Conservation (phyloP, 208 protist species). For the Paratrypanosoma confusum region DNA sequence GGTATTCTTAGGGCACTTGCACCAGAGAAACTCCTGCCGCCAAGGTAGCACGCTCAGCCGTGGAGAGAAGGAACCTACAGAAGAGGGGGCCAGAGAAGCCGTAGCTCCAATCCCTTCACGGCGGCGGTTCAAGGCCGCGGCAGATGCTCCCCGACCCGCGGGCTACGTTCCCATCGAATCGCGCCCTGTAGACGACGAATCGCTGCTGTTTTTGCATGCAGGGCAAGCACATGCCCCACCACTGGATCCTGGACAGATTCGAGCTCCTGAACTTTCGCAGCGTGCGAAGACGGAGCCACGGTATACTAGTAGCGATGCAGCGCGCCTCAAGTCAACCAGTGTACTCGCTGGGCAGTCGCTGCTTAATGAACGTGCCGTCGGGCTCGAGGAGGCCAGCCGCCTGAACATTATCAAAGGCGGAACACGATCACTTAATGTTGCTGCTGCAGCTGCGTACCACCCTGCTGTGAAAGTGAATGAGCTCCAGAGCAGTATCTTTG, state of each 20-base stretch:
- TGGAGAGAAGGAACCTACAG: too few relatives aligned
- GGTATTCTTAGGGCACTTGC: too few relatives aligned
- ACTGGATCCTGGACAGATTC: constrained; percentile 18
- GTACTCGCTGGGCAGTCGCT: constrained; percentile 53
- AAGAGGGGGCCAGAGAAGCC: too few relatives aligned
- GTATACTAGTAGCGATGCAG: constrained; percentile 51
- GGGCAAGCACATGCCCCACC: constrained; percentile 1
- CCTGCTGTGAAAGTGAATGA: too few relatives aligned
- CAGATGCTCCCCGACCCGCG: constrained; percentile 40
- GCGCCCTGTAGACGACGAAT: constrained; percentile 48
- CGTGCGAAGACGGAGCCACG: constrained; percentile 2
- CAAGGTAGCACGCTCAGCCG: too few relatives aligned
- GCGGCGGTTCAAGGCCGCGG: constrained; percentile 1
- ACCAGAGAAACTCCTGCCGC: too few relatives aligned
- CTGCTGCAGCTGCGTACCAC: too few relatives aligned
- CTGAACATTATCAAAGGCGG: not conserved
- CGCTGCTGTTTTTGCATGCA: constrained; percentile 42
- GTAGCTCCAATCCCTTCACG: too few relatives aligned
- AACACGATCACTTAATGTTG: too few relatives aligned
- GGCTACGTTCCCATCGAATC: constrained; percentile 63
- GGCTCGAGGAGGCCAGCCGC: constrained; percentile 1
- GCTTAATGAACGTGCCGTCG: too few relatives aligned
- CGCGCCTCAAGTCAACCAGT: constrained; percentile 49
- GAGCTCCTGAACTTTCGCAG: constrained; percentile 24
- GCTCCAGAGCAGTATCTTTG: not conserved